Conservation (phyloP, 1,284 basidiomycete genomes). For the Tylopilus orsonianus region DNA sequence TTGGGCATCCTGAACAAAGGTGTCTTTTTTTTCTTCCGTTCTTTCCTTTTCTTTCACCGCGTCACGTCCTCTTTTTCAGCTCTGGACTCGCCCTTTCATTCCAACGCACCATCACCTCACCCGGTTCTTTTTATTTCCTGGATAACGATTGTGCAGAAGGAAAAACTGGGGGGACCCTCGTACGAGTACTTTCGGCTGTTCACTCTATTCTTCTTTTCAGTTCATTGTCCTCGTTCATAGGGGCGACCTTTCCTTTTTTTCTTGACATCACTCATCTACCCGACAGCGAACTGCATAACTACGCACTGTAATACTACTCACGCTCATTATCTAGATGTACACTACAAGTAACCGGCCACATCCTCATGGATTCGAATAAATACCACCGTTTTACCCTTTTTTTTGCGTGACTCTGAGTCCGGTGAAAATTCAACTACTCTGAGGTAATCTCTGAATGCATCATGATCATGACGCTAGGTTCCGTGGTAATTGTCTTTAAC, state of each 20-base stretch:
- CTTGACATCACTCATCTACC: background rate
- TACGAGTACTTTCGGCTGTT: slow-evolving; percentile 18
- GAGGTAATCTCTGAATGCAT: too few relatives aligned
- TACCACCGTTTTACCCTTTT: background rate
- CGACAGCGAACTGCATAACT: slow-evolving; percentile 15
- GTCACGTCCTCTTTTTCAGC: background rate
- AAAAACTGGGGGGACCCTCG: background rate
- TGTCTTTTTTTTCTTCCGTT: background rate
- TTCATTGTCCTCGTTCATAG: background rate
- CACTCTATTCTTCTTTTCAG: slow-evolving; percentile 7
- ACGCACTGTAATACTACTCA: slow-evolving; percentile 30
- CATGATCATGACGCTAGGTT: too few relatives aligned
- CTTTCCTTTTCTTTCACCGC: background rate
- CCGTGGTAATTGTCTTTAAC: too few relatives aligned
- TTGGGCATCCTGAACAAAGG: slow-evolving; percentile 21
- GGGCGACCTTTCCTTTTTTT: background rate
- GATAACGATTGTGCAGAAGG: background rate
- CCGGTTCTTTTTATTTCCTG: background rate
- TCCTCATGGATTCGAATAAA: slow-evolving; percentile 3
- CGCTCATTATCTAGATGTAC: slow-evolving; percentile 25
- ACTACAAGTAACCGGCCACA: slow-evolving; percentile 1
- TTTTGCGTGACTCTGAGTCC: too few relatives aligned
- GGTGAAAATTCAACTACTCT: too few relatives aligned
- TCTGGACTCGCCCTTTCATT: background rate
- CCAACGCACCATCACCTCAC: background rate